These are phyloP conservation scores for Henckelia pumila DNA, from an alignment of 257 asterid genomes.

Conservation along the genomic window DNA sequence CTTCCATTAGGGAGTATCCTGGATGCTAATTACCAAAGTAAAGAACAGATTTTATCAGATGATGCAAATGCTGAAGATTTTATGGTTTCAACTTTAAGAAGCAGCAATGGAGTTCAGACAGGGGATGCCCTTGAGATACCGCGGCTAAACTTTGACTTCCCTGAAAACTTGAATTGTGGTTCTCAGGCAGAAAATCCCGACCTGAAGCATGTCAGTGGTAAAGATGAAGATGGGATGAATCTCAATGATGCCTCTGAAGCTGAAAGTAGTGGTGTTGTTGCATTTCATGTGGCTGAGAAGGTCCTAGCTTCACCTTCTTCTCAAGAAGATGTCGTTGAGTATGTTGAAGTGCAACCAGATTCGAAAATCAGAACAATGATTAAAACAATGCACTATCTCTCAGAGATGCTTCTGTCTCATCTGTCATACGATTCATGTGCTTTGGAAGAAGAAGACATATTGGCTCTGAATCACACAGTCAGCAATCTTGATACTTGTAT, in stretches of 20 bases:
- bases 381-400: slow-evolving; percentile 53
- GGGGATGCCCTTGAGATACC: slow-evolving; percentile 33
- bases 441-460: slow-evolving; percentile 48
- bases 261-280: slow-evolving; percentile 55
- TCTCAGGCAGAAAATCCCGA: slow-evolving; percentile 33
- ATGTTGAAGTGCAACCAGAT: slow-evolving; percentile 26
- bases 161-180: slow-evolving; percentile 30
- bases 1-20: slow-evolving; percentile 27
- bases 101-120: slow-evolving; percentile 36
- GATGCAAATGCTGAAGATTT: slow-evolving; percentile 24
- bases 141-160: slow-evolving; percentile 29
- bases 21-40: slow-evolving; percentile 30
- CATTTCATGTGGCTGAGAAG: slow-evolving; percentile 80
- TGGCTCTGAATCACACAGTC: slow-evolving; percentile 44
- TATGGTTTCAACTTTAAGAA: slow-evolving; percentile 25
- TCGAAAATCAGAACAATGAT: slow-evolving; percentile 49
- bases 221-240: slow-evolving; percentile 35
- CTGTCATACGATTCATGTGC: slow-evolving; percentile 37
- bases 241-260: slow-evolving; percentile 53
- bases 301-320: slow-evolving; percentile 74
- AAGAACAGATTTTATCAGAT: slow-evolving; percentile 34
- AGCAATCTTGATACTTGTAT: slow-evolving; percentile 54
- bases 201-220: slow-evolving; percentile 30
- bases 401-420: slow-evolving; percentile 57
- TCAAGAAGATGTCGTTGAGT: slow-evolving; percentile 54